Percentiles rank a stretch among this genome's conserved stretches.
These are phyloP conservation scores for Cutaneotrichosporon cutaneum DNA, from an alignment of 1,284 basidiomycete species.

Conservation along the genomic window DNA sequence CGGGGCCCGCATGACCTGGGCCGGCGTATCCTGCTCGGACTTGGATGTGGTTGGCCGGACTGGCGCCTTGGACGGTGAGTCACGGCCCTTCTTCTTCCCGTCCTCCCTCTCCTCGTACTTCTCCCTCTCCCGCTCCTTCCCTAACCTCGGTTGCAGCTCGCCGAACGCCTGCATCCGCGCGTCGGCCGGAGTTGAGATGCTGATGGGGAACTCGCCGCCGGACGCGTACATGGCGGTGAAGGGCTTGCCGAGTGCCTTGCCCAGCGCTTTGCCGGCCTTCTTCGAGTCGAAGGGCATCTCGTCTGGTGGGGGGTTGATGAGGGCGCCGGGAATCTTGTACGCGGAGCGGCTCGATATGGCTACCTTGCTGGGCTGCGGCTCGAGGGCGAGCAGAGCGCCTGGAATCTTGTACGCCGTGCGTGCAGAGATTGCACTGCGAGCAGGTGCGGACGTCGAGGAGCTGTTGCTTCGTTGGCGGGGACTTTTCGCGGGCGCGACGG, in stretches of 20 bases:
- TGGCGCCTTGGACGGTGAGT: background rate
- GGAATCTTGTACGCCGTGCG: background rate
- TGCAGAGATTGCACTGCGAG: background rate
- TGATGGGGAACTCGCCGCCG: background rate
- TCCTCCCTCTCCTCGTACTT: background rate
- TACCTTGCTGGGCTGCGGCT: background rate
- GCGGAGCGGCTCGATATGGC: background rate
- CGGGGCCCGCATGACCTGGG: background rate
- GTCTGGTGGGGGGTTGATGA: background rate
- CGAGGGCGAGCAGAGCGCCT: background rate
- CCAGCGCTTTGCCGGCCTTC: background rate
- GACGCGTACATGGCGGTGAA: background rate
- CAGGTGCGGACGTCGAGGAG: background rate
- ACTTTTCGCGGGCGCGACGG: background rate
- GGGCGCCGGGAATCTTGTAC: background rate
- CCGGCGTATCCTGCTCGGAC: background rate
- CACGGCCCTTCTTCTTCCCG: background rate
- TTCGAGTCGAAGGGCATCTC: constrained; percentile 4
- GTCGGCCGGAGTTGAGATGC: background rate
- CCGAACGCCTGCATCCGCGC: background rate
- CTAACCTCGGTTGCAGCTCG: background rate
- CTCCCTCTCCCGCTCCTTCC: background rate
- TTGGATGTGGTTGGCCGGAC: background rate
- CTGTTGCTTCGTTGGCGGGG: background rate
- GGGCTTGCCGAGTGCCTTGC: background rate